Evolutionary conservation across 768 basidiomycete genomes (phyloP), one percentile per base, ranked within the genome.

Genomic region (Mycena galericulata): DNA sequence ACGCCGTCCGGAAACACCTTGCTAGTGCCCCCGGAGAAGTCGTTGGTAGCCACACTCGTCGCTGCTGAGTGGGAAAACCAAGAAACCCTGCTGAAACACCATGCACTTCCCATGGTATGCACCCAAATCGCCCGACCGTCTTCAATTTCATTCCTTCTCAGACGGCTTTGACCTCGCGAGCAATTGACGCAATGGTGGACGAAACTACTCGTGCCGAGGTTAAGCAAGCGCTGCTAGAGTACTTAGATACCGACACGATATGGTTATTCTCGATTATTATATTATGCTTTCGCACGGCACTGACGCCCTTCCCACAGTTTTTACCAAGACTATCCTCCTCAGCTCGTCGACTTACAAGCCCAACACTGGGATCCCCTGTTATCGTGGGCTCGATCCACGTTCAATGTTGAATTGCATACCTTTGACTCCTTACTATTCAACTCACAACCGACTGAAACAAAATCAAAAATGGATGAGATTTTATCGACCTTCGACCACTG

Each of bases 31-130:
- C 78, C 81, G 53, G 83, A 87, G 68, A 94, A 94, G 76, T 77
- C 85, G 45, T 80, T 97, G 30, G 84, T 93, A 24, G 96, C 97
- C 1, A 85, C 94, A 1, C 85, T 98, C 63, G 90, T 99, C 73
- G 98, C 96, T 22, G 87, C 93, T 62, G 98, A 99, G 82, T 99
- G 98, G 98, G 96, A 99, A 74, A 93, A 92, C 75, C 97, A 98
- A 80, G 90, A 90, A 65, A 90, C 83, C 7, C 74, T 97, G 1
- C 76, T 98, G 69, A 98, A 97, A 79, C 92, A 92, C 27, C 94
- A 97, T 78, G 92, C 96, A 1, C 81, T 99, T 27, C 96, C 98
- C 18, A 88, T 98, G 88, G 97, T 98, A 76, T 59, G 84, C 40
- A 58, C 40, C 26, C 20, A n/a, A n/a, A 9, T 43, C 24, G 15